Evolutionary conservation across 2,329 filamentous ascomycete genomes (phyloP).

Genomic region (Fusarium fujikuroi): DNA sequence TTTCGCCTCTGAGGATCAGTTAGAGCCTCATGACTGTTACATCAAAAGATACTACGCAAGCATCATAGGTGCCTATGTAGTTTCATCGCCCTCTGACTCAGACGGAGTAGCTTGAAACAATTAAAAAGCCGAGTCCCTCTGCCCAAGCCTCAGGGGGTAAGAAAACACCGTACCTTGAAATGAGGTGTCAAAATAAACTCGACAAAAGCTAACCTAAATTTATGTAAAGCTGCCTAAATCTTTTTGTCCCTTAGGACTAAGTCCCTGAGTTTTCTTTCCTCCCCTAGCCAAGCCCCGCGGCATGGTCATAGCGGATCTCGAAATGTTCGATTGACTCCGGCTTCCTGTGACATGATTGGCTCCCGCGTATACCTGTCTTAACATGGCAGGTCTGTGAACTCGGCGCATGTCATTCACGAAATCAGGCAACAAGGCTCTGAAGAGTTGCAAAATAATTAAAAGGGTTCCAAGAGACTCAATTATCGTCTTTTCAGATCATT

Average conservation of each 20-base stretch:
- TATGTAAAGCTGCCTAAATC: too few relatives aligned
- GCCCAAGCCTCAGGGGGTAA: not conserved
- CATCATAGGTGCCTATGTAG: not conserved
- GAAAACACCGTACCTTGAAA: too few relatives aligned
- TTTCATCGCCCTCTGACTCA: not conserved
- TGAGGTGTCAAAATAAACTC: too few relatives aligned
- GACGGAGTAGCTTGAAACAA: not conserved
- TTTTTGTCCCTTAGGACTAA: too few relatives aligned
- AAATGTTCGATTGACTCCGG: not conserved
- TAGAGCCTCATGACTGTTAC: too few relatives aligned
- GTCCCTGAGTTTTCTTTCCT: too few relatives aligned
- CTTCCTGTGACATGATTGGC: not conserved
- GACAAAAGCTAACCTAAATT: too few relatives aligned
- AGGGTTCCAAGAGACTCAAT: accelerated
- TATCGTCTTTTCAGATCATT: not conserved
- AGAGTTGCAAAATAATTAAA: not conserved
- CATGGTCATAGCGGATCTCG: not conserved
- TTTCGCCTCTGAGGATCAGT: not conserved
- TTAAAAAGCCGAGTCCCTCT: not conserved
- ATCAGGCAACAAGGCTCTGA: not conserved
- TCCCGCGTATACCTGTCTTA: not conserved
- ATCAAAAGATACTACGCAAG: not conserved
- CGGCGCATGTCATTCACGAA: not conserved
- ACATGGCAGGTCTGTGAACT: not conserved
- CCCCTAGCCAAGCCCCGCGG: not conserved